Evolutionary conservation across 148 eudicot genomes (phyloP).

Genomic region (Camellia granthamiana): DNA sequence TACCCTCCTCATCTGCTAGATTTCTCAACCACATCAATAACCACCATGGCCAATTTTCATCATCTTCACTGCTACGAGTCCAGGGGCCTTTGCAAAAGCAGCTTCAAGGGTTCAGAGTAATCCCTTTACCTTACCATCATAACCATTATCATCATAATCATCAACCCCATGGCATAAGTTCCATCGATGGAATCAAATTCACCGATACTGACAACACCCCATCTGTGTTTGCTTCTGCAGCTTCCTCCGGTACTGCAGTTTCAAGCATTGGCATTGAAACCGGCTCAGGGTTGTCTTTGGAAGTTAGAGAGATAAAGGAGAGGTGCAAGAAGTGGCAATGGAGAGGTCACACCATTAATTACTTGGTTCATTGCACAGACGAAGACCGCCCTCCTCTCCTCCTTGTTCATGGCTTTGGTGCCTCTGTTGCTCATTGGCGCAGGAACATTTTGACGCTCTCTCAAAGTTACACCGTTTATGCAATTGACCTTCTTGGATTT

Average conservation of each 20-base stretch:
- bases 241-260: neutral
- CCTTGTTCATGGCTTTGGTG: conserved; percentile 95
- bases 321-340: conserved; percentile 61
- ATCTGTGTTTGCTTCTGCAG: neutral
- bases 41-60: neutral
- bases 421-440: conserved; percentile 95
- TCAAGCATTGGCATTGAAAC: neutral
- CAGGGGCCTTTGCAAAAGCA: neutral
- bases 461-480: conserved; percentile 64
- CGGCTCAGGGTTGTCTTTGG: conserved; percentile 26
- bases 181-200: too few species aligned
- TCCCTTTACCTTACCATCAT: neutral
- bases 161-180: neutral
- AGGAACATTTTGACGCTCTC: conserved; percentile 75
- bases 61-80: conserved; percentile 1
- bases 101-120: neutral
- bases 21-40: neutral
- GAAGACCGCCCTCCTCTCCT: conserved; percentile 48
- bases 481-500: conserved; percentile 89
- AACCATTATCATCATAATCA: neutral
- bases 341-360: conserved; percentile 62
- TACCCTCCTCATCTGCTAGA: neutral
- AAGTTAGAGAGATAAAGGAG: conserved; percentile 51
- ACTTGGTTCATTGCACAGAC: conserved; percentile 41
- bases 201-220: neutral